Conservation (phyloP, 495 filamentous ascomycete species). For the Xylaria palmicola region DNA sequence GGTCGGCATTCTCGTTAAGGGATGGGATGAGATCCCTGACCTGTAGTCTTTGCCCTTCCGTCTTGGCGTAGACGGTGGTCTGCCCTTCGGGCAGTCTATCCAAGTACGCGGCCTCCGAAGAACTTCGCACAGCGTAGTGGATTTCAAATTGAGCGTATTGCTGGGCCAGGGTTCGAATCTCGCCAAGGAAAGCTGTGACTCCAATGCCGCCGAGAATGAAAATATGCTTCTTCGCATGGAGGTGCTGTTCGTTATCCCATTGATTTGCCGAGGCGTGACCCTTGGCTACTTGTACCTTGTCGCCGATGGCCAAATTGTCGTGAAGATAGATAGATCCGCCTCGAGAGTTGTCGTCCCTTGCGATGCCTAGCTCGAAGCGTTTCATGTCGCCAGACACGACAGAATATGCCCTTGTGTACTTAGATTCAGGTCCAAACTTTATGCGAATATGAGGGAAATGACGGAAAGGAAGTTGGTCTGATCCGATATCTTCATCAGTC, state of each 20-base stretch:
- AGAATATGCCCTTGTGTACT: slow-evolving; percentile 37
- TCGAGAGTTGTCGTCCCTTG: slow-evolving; percentile 34
- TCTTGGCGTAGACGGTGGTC: slow-evolving; percentile 27
- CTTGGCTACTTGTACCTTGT: slow-evolving; percentile 48
- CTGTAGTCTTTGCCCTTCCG: slow-evolving; percentile 20
- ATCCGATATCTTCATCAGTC: slow-evolving; percentile 13
- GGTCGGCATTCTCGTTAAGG: slow-evolving; percentile 6
- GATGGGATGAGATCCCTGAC: slow-evolving; percentile 19
- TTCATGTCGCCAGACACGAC: slow-evolving; percentile 36
- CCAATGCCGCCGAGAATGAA: slow-evolving; percentile 43
- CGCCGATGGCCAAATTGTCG: slow-evolving; percentile 30
- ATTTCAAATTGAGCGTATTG: slow-evolving; percentile 32
- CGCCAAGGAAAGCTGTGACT: slow-evolving; percentile 38
- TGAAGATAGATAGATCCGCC: slow-evolving; percentile 40
- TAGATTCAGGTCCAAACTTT: slow-evolving; percentile 25
- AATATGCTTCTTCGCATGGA: slow-evolving; percentile 30
- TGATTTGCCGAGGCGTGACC: slow-evolving; percentile 20
- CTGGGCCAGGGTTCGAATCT: slow-evolving; percentile 24
- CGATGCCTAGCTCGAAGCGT: slow-evolving; percentile 39
- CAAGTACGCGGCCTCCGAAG: slow-evolving; percentile 35
- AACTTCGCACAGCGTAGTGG: slow-evolving; percentile 39
- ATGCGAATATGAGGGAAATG: slow-evolving; percentile 29
- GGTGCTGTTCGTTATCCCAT: slow-evolving; percentile 15
- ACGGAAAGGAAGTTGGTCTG: slow-evolving; percentile 19
- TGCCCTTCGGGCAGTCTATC: slow-evolving; percentile 18